These are phyloP conservation scores for Pyropia haitanensis DNA, from an alignment of 23 red algal species.

Conservation along the genomic window DNA sequence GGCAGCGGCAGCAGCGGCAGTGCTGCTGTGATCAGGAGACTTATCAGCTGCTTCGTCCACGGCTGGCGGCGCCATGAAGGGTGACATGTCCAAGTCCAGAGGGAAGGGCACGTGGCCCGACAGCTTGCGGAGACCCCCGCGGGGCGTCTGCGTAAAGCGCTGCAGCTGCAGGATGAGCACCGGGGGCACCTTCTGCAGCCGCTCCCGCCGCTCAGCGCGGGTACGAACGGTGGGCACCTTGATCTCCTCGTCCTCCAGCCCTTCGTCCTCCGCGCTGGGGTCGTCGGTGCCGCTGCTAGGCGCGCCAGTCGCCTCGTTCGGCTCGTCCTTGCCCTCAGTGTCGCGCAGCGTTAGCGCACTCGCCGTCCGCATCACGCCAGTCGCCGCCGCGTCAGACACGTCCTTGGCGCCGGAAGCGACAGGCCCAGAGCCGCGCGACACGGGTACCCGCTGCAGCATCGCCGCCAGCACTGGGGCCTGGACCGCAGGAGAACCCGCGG, in stretches of 20 bases:
- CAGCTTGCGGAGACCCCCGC: conserved; percentile 45
- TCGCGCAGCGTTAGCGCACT: no score
- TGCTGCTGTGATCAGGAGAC: no score
- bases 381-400: no score
- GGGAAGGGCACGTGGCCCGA: conserved; percentile 60
- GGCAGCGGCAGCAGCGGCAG: no score
- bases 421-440: no score
- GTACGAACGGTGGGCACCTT: conserved; percentile 45
- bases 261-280: conserved; percentile 28
- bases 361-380: no score
- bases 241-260: conserved; percentile 8
- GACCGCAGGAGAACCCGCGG: no score
- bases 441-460: no score
- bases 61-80: conserved; percentile 3
- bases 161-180: conserved; percentile 65
- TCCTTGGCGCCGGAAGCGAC: no score
- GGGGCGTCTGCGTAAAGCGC: conserved; percentile 46
- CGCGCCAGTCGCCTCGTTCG: no score
- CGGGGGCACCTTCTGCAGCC: conserved; percentile 23
- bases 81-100: conserved; percentile 32
- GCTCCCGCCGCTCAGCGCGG: conserved; percentile 50
- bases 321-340: no score
- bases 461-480: no score
- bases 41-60: conserved; percentile 6
- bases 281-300: background rate